Conservation (phyloP, 2,329 filamentous ascomycete species). For the Passalora sequoiae region DNA sequence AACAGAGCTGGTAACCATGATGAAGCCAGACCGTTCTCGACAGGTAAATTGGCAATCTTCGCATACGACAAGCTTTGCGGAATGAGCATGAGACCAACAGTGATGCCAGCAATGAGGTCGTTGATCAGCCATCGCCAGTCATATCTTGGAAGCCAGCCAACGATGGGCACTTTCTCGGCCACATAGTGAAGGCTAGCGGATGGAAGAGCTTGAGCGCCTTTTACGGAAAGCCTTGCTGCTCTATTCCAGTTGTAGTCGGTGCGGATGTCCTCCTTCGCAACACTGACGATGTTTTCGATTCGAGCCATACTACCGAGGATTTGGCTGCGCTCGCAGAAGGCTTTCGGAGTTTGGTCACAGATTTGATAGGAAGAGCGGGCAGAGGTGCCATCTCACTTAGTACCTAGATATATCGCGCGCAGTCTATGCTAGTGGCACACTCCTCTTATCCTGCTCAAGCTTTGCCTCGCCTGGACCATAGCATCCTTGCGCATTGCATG, state of each 20-base stretch:
- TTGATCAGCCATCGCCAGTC: constrained; percentile 57
- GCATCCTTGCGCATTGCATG: too few relatives aligned
- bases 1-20: constrained; percentile 55
- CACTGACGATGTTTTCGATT: constrained; percentile 8
- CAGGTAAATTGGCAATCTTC: constrained; percentile 57
- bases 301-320: constrained; percentile 1
- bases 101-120: constrained; percentile 58
- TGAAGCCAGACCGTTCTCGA: constrained; percentile 57
- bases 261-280: constrained; percentile 17
- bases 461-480: too few relatives aligned
- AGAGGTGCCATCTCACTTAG: too few relatives aligned
- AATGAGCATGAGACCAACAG: constrained; percentile 49
- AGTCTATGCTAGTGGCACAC: background rate
- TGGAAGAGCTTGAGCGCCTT: constrained; percentile 42
- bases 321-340: background rate
- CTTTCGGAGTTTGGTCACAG: too few relatives aligned
- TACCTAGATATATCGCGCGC: background rate
- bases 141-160: constrained; percentile 60
- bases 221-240: constrained; percentile 29
- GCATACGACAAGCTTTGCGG: constrained; percentile 60
- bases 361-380: too few relatives aligned
- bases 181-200: constrained; percentile 53
- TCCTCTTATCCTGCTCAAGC: background rate
- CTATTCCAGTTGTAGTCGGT: constrained; percentile 27
- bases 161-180: constrained; percentile 56